phyloP scores from a whole-genome alignment of 257 asterid species.

The Lithospermum erythrorhizon region DNA sequence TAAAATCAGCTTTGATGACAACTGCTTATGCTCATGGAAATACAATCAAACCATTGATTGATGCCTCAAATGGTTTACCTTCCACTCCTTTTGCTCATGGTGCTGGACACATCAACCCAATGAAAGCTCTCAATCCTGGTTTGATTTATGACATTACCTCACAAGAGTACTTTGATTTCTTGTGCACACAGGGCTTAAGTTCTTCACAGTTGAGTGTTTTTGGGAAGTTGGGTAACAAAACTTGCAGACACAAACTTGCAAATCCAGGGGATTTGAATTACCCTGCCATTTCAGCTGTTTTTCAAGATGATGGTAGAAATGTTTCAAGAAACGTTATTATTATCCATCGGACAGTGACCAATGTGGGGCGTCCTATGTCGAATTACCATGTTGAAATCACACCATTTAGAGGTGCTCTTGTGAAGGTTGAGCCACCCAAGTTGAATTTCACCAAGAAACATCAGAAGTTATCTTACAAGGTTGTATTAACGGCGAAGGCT shows the following conservation, averaged over 20 bases:
- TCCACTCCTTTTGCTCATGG: conserved; percentile 83
- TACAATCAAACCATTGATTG: conserved; percentile 35
- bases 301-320: conserved; percentile 30
- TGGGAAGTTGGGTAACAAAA: conserved; percentile 42
- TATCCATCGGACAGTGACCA: conserved; percentile 58
- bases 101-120: conserved; percentile 75
- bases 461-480: conserved; percentile 47
- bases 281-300: conserved; percentile 66
- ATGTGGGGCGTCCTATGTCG: conserved; percentile 58
- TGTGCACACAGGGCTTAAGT: conserved; percentile 54
- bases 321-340: conserved; percentile 18
- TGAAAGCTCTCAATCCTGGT: conserved; percentile 69
- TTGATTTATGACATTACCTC: conserved; percentile 60
- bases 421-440: conserved; percentile 51
- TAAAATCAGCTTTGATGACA: conserved; percentile 85
- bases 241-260: conserved; percentile 29
- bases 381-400: conserved; percentile 52
- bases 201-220: conserved; percentile 55
- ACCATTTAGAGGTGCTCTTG: conserved; percentile 47
- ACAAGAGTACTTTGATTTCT: conserved; percentile 75
- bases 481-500: conserved; percentile 32
- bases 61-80: conserved; percentile 37
- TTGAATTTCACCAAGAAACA: conserved; percentile 34
- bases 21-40: conserved; percentile 78
- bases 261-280: conserved; percentile 64